A percentile compares a stretch with the other conserved stretches of the same genome.
phyloP scores from a whole-genome alignment of 2,329 filamentous ascomycete genomes.

The Phialophora chinensis region DNA sequence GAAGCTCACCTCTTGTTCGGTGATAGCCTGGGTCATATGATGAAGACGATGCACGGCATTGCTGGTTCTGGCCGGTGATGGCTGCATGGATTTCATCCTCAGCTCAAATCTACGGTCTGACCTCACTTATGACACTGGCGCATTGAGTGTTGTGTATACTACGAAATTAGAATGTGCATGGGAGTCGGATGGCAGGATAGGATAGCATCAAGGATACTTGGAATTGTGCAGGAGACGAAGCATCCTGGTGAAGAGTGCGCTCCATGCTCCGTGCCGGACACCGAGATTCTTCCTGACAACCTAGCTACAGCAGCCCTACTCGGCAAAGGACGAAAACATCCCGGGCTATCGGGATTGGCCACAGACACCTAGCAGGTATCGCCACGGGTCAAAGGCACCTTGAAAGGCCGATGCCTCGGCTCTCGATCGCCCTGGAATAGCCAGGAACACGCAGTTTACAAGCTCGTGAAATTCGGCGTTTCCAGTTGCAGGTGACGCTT shows the following conservation, averaged over 20 bases:
- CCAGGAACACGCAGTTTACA: conserved; percentile 1
- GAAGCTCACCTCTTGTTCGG: conserved; percentile 60
- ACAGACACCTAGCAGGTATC: not conserved
- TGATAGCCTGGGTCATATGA: conserved; percentile 36
- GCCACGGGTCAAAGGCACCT: conserved; percentile 8
- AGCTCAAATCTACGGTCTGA: not conserved
- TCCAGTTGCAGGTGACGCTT: conserved; percentile 4
- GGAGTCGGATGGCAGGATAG: conserved; percentile 1
- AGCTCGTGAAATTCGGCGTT: conserved; percentile 17
- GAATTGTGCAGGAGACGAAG: not conserved
- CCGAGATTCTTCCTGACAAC: conserved; percentile 8
- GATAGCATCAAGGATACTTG: not conserved
- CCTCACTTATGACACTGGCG: not conserved
- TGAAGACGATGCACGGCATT: conserved; percentile 39
- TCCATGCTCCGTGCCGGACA: not conserved
- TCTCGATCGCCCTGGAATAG: not conserved
- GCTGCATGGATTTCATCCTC: conserved; percentile 3
- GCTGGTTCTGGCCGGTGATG: conserved; percentile 19
- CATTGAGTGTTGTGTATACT: conserved; percentile 3
- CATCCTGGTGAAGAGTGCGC: not conserved
- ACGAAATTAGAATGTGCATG: not conserved
- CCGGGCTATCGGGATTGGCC: conserved; percentile 8
- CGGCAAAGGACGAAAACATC: conserved; percentile 19
- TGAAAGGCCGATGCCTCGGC: conserved; percentile 17
- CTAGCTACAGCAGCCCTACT: not conserved